Percentiles rank a stretch among this genome's conserved stretches.
Conservation (phyloP, 441 rosid species). For the Gossypium gossypioides region DNA sequence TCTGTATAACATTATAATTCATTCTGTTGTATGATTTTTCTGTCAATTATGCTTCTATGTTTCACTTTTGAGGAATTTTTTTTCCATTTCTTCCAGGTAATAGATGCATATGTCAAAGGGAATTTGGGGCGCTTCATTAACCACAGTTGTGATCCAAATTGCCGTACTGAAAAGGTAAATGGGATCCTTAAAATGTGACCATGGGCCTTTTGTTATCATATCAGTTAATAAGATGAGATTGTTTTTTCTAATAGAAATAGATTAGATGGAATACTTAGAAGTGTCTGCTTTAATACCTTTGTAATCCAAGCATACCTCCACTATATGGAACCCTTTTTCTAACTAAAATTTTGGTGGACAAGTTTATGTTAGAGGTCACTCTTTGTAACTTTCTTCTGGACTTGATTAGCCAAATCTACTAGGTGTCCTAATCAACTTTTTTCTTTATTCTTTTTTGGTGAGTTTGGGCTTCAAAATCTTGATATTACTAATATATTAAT, state of each 20-base stretch:
- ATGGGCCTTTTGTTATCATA: conserved; percentile 10
- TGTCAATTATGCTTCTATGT: conserved; percentile 11
- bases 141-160: conserved; percentile 97
- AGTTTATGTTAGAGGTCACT: background rate
- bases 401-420: background rate
- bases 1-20: background rate
- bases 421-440: background rate
- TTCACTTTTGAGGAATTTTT: background rate
- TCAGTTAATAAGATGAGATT: background rate
- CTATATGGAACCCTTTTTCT: background rate
- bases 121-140: conserved; percentile 96
- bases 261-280: background rate
- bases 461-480: background rate
- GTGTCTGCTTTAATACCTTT: background rate
- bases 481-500: background rate
- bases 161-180: conserved; percentile 89
- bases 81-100: conserved; percentile 49
- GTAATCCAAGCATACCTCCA: background rate
- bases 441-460: background rate
- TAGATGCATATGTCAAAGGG: conserved; percentile 91
- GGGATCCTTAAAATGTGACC: background rate
- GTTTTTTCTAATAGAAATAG: background rate
- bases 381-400: background rate
- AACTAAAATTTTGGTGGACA: background rate
- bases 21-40: background rate